A percentile compares a stretch with the other conserved stretches of the same genome.
Conservation (phyloP, 768 basidiomycete species). For the Boletus patriciae region DNA sequence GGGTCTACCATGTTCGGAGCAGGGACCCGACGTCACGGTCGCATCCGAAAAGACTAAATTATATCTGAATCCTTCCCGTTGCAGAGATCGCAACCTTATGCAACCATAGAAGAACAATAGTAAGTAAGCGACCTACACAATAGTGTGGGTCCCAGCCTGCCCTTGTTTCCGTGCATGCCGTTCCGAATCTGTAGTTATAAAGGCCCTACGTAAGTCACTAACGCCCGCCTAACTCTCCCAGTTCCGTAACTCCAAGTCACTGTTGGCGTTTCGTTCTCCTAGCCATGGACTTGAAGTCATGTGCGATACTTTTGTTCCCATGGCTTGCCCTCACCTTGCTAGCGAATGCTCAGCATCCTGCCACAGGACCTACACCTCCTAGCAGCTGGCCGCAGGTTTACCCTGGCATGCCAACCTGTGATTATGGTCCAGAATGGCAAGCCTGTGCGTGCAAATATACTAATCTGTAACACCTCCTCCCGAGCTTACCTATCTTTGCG, state of each 20-base stretch:
- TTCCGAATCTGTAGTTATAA: constrained; percentile 8
- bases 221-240: not conserved
- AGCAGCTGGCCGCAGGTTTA: constrained; percentile 42
- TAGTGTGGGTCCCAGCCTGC: constrained; percentile 1
- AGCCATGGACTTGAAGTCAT: constrained; percentile 23
- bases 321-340: constrained; percentile 5
- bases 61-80: too few relatives aligned
- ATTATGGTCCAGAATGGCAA: constrained; percentile 62
- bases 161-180: not conserved
- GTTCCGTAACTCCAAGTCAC: constrained; percentile 11
- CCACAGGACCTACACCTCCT: constrained; percentile 17
- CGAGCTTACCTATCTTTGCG: not conserved
- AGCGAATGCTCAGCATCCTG: constrained; percentile 23
- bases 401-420: constrained; percentile 43
- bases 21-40: too few relatives aligned
- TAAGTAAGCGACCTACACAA: constrained; percentile 1
- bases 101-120: too few relatives aligned
- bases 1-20: too few relatives aligned
- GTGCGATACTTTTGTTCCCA: constrained; percentile 3
- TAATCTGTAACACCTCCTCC: not conserved
- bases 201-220: not conserved
- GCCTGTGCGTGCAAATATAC: constrained; percentile 43
- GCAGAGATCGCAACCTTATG: not conserved
- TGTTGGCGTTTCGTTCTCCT: not conserved
- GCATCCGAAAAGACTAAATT: too few relatives aligned